Base-by-base conservation (phyloP, 2,329 filamentous ascomycete species). In the Hysterium pulicare region DNA sequence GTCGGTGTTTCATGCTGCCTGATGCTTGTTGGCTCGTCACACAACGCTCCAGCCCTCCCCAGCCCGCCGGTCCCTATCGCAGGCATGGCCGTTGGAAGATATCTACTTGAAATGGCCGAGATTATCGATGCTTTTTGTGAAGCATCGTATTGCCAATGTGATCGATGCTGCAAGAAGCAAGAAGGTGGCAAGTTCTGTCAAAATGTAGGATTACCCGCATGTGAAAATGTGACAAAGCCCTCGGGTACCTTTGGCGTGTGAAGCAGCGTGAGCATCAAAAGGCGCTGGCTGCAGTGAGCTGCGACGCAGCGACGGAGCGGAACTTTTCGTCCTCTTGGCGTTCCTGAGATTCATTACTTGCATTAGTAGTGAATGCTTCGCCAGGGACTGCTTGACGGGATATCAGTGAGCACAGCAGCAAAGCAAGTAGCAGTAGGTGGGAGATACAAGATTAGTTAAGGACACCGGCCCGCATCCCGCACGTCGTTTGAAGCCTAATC, bases 1-100 rank as follows among this genome's bases (percentile, higher is more conserved):
- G 28, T 19, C 17, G 22, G 26, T 41, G 38, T 41, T 41, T 41
- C 38, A 41, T 20, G 21, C 17, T 33, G 22, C 37, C 15, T 16
- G 30, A 41, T 41, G 28, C 32, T 31, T 20, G 24, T 33, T 9
- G 16, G 21, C 20, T 23, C 15, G 30, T 41, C 38, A 41, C 38
- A 41, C 7, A 15, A 15, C 7, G 9, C 38, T n/a, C 13, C 38
- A n/a, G 22, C 35, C 8, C n/a, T 39, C 37, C 17, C 23, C 23
- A 38, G 20, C 16, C 16, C 23, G 17, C 16, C 16, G 32, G 32
- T 5, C 17, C 32, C 4, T 6, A 11, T 19, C 32, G 21, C n/a
- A n/a, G n/a, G n/a, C n/a, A n/a, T n/a, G n/a, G n/a, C n/a, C n/a
- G n/a, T n/a, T n/a, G n/a, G n/a, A n/a, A n/a, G n/a, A n/a, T n/a